Base-by-base conservation (phyloP, 2,329 filamentous ascomycete genomes). In the Cucurbitaria berberidis region DNA sequence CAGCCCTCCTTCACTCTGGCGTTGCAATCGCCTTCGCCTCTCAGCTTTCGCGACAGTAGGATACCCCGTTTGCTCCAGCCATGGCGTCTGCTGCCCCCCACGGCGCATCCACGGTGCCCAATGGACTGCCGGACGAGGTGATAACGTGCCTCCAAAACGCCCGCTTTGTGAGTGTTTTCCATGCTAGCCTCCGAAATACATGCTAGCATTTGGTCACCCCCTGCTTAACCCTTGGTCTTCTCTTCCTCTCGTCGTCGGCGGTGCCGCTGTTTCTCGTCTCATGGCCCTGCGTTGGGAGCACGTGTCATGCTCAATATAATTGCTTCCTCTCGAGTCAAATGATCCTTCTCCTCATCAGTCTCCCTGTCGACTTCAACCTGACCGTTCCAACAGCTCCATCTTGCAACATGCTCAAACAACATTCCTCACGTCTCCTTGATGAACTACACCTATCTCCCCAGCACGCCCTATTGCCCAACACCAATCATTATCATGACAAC, bases 361-460 rank as follows among this genome's bases (percentile, higher is more conserved):
- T 36, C 8, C 7, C 21, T 34, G 8, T 15, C 38, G n/a, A 22
- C 21, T 11, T 46, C 5, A 16, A 29, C 10, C 59, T 63, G 34
- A 59, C 34, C 11, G n/a, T 26, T 8, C 15, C 35, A 5, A 41
- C 55, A 96, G 92, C 91, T 99, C 63, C 95, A 99, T 77, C 89
- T 99, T 47, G 93, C 95, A 66, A 99, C 95, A 51, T 96, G 90
- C 75, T 86, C 86, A 65, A 83, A 89, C 63, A 89, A 95, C 69
- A 82, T 87, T 59, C 95, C 95, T 9, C 91, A 98, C 74, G 91
- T 98, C 62, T 96, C 92, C 32, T 86, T 99, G 61, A 99, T 99
- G 95, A 97, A 96, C 81, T 98, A 98, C 81, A 98, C 95, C 70
- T 98, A 97, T 78, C 89, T 99, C 19, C 89, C 92, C 34, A 86